phyloP scores from a whole-genome alignment of 805 yeast species.

The Candida nonsorbophila region DNA sequence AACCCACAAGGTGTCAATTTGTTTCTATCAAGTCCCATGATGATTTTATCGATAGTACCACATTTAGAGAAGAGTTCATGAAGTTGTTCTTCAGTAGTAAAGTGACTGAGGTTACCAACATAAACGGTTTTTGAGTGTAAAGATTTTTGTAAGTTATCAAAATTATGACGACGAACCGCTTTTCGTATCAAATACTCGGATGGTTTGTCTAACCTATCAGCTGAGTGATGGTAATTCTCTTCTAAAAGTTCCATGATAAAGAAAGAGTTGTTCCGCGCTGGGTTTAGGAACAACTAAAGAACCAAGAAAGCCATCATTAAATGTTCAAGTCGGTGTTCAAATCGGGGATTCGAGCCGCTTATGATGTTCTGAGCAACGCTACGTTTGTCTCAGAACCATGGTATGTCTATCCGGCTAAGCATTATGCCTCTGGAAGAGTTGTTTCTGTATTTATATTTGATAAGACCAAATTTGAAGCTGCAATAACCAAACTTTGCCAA shows the following conservation, averaged over 20 bases:
- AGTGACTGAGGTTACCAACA: slow-evolving; percentile 85
- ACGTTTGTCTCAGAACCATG: slow-evolving; percentile 75
- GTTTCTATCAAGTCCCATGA: slow-evolving; percentile 93
- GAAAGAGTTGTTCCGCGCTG: background rate
- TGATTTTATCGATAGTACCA: slow-evolving; percentile 72
- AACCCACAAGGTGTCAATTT: slow-evolving; percentile 95
- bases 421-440: slow-evolving; percentile 50
- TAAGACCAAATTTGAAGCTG: slow-evolving; percentile 65
- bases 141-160: slow-evolving; percentile 62
- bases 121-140: slow-evolving; percentile 72
- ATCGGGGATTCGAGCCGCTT: slow-evolving; percentile 60
- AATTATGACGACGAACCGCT: slow-evolving; percentile 48
- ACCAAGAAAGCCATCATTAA: slow-evolving; percentile 1
- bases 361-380: slow-evolving; percentile 66
- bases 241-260: slow-evolving; percentile 31
- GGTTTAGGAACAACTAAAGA: background rate
- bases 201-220: slow-evolving; percentile 66
- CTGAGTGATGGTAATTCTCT: slow-evolving; percentile 54
- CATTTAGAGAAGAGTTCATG: slow-evolving; percentile 80
- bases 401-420: slow-evolving; percentile 82
- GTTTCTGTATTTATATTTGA: slow-evolving; percentile 87
- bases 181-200: slow-evolving; percentile 63
- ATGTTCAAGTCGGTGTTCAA: slow-evolving; percentile 53
- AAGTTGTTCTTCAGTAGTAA: slow-evolving; percentile 92
- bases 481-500: slow-evolving; percentile 35